Evolutionary conservation across 2,329 filamentous ascomycete genomes (phyloP), one percentile per base, ranked within the genome.

Genomic region (Geosmithia putterillii): DNA sequence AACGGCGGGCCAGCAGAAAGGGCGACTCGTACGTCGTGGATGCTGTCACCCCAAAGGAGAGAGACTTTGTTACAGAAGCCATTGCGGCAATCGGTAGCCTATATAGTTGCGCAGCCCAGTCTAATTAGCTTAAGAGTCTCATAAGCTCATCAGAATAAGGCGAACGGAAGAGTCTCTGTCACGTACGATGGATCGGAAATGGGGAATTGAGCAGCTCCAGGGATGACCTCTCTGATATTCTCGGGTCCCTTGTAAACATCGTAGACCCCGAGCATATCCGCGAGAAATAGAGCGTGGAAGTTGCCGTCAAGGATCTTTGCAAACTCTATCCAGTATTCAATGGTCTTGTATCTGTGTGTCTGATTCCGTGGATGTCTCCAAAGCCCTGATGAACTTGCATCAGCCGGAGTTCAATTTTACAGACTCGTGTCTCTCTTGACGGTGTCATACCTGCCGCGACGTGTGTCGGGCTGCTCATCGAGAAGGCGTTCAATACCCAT

Each of bases 211-310:
- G 63, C 63, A 8, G 54, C 65, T 0, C 58, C 55, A 10, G 56
- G 56, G 17, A 67, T 57, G 3, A 43, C 47, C 12, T 42, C 40
- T 15, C 46, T 42, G 17, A 52, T 43, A 19, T 46, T 51, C 12
- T 45, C 36, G 7, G 47, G 46, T 1, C 49, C 50, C 19, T 52
- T 46, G 43, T 52, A 52, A 7, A 52, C 44, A 36, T 51, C 67
- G 51, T 70, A 69, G 18, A 61, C 60, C 2, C 67, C 66, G 0
- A 71, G 57, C 2, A 69, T 64, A 46, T 72, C 70, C 4, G 70
- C 70, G 40, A 73, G 62, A 55, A 73, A 73, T 37, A 73, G 62
- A 10, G 62, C 67, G 46, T 71, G 68, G 47, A 72, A 71, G 25
- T 68, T 67, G 19, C 65, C 66, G 10, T 61, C 60, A 35, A 72